Base-by-base conservation (phyloP, 2,329 filamentous ascomycete genomes). In the Malbranchea zuffiana region DNA sequence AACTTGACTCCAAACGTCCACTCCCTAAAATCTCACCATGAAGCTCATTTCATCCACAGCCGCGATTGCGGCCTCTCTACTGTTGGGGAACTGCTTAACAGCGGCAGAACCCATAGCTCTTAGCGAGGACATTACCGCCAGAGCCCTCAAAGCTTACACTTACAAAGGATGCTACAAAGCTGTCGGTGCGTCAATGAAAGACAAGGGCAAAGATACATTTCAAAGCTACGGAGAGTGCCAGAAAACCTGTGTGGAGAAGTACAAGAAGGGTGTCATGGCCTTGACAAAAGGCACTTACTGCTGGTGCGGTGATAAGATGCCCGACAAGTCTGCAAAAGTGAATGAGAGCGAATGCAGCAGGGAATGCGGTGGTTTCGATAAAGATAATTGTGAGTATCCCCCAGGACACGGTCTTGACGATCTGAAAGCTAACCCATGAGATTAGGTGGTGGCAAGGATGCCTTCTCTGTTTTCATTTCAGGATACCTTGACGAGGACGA, bases 281-380 rank as follows among this genome's bases (percentile, higher is more conserved):
- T 61, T 82, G 29, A 72, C 69, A 5, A 67, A 69, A 12, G 72
- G 72, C 11, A 65, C 67, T 12, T 60, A 74, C 45, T 94, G 86
- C 61, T 82, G 68, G 51, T 93, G 86, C 51, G 86, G 85, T 41
- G 62, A 75, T 44, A 59, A 67, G 41, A 69, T 87, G 32, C 86
- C 86, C 0, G 66, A 76, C 11, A 50, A 64, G 25, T 62, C 62
- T 11, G 63, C 64, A 26, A 54, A 77, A 42, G 69, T 74, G 5
- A 62, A 69, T 29, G 70, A 79, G 51, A 55, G 54, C 5, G 61
- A 75, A 11, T 94, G 86, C 62, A 66, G 73, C 51, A 69, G 68
- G 18, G 53, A 65, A 0, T 94, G 86, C 55, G 65, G 72, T 16
- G 81, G 75, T 6, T 87, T 65, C 49, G 61, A 60, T 15, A 21